These are phyloP conservation scores for Cladosporium colombiae DNA, from an alignment of 2,329 filamentous ascomycete genomes.

Conservation along the genomic window DNA sequence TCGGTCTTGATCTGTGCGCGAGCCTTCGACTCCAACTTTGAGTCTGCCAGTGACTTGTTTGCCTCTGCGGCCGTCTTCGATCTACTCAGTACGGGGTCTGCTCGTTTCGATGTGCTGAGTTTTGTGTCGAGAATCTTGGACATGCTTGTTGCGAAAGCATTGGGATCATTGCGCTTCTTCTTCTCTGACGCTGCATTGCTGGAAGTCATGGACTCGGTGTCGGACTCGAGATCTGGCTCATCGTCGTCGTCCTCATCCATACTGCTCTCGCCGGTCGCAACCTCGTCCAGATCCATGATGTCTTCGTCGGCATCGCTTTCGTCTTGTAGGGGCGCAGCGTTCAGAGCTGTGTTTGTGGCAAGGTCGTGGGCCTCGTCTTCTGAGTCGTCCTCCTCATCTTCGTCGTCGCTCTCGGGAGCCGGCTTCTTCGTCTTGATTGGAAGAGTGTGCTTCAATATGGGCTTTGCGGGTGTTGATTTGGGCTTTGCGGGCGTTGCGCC, in stretches of 20 bases:
- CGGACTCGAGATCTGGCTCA: slow-evolving; percentile 41
- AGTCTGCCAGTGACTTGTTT: slow-evolving; percentile 70
- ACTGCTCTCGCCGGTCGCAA: slow-evolving; percentile 34
- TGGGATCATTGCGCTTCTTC: slow-evolving; percentile 88
- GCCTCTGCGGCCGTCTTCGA: slow-evolving; percentile 73
- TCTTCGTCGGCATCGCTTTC: slow-evolving; percentile 30
- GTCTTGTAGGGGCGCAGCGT: slow-evolving; percentile 16
- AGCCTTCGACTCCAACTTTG: slow-evolving; percentile 79
- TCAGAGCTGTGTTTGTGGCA: slow-evolving; percentile 36
- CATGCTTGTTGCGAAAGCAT: slow-evolving; percentile 88
- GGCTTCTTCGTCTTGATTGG: slow-evolving; percentile 15
- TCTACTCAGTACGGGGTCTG: slow-evolving; percentile 88
- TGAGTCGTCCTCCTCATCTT: slow-evolving; percentile 40
- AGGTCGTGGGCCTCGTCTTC: slow-evolving; percentile 47
- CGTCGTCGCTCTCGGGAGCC: slow-evolving; percentile 18
- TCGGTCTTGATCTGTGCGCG: slow-evolving; percentile 76
- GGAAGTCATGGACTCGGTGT: slow-evolving; percentile 33
- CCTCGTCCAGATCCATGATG: slow-evolving; percentile 24
- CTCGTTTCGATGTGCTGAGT: slow-evolving; percentile 74
- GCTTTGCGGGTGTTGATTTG: slow-evolving; percentile 25
- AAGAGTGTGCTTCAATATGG: slow-evolving; percentile 25
- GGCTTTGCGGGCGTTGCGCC: slow-evolving; percentile 15
- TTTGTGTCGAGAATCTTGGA: slow-evolving; percentile 91
- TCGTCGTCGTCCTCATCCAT: slow-evolving; percentile 47
- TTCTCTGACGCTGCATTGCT: slow-evolving; percentile 43